Conservation (phyloP, 148 eudicot species). For the Salicornia ramosissima region DNA sequence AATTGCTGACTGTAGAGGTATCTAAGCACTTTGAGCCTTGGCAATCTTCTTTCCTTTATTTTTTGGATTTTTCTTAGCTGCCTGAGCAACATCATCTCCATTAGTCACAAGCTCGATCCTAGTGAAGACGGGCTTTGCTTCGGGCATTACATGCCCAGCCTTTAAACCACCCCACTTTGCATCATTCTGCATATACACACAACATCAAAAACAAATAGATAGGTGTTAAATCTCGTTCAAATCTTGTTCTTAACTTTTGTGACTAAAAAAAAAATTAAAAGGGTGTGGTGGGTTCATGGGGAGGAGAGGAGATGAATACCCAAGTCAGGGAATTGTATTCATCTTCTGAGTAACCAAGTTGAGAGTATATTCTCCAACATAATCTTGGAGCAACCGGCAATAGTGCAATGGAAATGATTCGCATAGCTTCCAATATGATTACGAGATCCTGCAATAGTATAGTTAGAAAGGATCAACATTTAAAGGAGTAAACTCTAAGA, state of each 20-base stretch:
- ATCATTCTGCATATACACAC: slow-evolving; percentile 47
- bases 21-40: slow-evolving; percentile 36
- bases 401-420: slow-evolving; percentile 82
- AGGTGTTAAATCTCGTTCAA: background rate
- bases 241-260: no score
- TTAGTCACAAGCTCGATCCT: slow-evolving; percentile 53
- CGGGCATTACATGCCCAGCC: slow-evolving; percentile 75
- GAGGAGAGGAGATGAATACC: slow-evolving; percentile 47
- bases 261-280: no score
- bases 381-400: slow-evolving; percentile 75
- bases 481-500: background rate
- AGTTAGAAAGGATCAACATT: background rate
- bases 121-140: slow-evolving; percentile 75
- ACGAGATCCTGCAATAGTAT: slow-evolving; percentile 68
- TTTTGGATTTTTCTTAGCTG: slow-evolving; percentile 46
- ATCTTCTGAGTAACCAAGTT: slow-evolving; percentile 85
- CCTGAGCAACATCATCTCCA: slow-evolving; percentile 29
- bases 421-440: slow-evolving; percentile 77
- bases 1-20: no score
- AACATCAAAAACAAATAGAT: slow-evolving; percentile 15
- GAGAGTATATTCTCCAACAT: slow-evolving; percentile 68
- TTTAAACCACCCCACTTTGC: slow-evolving; percentile 94
- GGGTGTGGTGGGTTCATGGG: slow-evolving; percentile 11
- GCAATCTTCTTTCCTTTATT: slow-evolving; percentile 50
- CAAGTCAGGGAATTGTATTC: slow-evolving; percentile 66